Conservation (phyloP, 1,284 basidiomycete species). For the Tilletia indica region DNA sequence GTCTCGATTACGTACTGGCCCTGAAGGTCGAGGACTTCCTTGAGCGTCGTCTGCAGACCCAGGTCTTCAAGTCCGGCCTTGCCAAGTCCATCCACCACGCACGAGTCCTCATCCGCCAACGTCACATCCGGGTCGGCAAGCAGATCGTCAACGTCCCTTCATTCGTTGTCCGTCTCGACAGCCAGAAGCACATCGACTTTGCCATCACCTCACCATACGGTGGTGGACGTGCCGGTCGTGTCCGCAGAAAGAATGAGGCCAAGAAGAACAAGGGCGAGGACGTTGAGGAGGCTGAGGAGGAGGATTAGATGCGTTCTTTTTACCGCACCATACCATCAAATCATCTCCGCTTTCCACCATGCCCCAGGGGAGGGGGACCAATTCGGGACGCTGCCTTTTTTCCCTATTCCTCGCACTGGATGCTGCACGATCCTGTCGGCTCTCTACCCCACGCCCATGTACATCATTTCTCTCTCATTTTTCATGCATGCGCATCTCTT, state of each 20-base stretch:
- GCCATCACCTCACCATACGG: slow-evolving; percentile 96
- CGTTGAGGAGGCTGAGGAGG: slow-evolving; percentile 78
- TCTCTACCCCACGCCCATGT: too few relatives aligned
- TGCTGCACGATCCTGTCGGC: too few relatives aligned
- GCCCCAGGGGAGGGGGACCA: too few relatives aligned
- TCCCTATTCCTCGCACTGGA: too few relatives aligned
- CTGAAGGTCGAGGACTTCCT: slow-evolving; percentile 99
- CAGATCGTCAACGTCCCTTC: slow-evolving; percentile 99
- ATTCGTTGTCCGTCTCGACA: slow-evolving; percentile 78
- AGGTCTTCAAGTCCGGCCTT: slow-evolving; percentile 98
- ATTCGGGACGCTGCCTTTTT: too few relatives aligned
- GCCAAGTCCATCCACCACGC: slow-evolving; percentile 99
- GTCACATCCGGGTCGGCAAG: slow-evolving; percentile 97
- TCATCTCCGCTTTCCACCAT: too few relatives aligned
- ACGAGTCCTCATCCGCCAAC: slow-evolving; percentile 93
- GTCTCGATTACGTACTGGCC: slow-evolving; percentile 87
- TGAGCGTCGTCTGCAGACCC: slow-evolving; percentile 97
- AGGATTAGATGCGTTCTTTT: slow-evolving; percentile 56
- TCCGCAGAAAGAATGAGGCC: slow-evolving; percentile 96
- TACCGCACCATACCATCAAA: background rate
- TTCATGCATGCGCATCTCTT: too few relatives aligned
- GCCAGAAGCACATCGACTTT: slow-evolving; percentile 87
- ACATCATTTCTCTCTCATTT: too few relatives aligned
- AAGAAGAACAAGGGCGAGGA: slow-evolving; percentile 89
- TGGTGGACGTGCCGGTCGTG: slow-evolving; percentile 92